A percentile compares a stretch with the other conserved stretches of the same genome.
These are phyloP conservation scores for Acer campestre DNA, from an alignment of 345 rosid genomes.

Conservation along the genomic window DNA sequence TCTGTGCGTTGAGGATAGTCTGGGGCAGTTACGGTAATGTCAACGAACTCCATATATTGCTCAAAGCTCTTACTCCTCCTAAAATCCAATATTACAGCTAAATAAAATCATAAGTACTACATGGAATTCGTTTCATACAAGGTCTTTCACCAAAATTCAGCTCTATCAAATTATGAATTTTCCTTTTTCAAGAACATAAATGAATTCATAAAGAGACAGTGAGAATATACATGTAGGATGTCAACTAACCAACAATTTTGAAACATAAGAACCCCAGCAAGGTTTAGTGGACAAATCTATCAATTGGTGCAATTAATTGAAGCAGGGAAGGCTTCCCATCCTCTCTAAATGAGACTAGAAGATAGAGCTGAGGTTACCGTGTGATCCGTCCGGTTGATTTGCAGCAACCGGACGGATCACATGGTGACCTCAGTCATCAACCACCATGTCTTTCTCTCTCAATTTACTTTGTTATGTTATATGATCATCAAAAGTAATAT, in stretches of 20 bases:
- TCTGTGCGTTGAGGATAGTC: conserved; percentile 78
- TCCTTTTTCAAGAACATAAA: not conserved
- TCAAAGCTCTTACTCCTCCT: conserved; percentile 40
- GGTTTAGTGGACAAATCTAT: not conserved
- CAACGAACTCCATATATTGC: conserved; percentile 83
- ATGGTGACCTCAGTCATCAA: too few relatives aligned
- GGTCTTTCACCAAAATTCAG: not conserved
- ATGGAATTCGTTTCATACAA: not conserved
- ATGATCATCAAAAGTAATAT: too few relatives aligned
- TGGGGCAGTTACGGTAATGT: conserved; percentile 88
- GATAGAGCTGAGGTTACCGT: too few relatives aligned
- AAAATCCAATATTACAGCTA: conserved; percentile 15
- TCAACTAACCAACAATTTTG: not conserved
- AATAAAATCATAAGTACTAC: conserved; percentile 6
- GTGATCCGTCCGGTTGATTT: too few relatives aligned
- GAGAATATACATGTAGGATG: not conserved
- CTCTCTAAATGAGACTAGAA: too few relatives aligned
- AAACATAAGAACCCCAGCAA: not conserved
- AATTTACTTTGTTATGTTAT: too few relatives aligned
- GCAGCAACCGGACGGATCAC: too few relatives aligned
- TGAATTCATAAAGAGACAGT: too few relatives aligned
- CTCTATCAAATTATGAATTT: not conserved
- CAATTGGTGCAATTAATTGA: too few relatives aligned
- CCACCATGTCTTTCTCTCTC: too few relatives aligned
- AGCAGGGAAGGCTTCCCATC: too few relatives aligned